phyloP scores from a whole-genome alignment of 768 basidiomycete species.

The Leccinum broughii region DNA sequence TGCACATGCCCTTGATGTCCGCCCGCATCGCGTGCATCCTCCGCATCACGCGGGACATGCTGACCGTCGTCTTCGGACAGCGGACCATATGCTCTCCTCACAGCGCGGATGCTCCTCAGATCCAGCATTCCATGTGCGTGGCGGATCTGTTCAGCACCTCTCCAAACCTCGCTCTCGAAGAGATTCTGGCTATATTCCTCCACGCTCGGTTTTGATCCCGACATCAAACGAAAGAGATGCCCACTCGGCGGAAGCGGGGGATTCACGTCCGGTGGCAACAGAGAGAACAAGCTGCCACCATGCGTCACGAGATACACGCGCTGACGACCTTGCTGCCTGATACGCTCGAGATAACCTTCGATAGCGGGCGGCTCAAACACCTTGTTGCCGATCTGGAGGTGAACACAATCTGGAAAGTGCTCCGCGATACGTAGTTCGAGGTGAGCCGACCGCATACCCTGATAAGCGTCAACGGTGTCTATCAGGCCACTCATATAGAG shows the following conservation, averaged over 20 bases:
- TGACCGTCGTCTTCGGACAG: constrained; percentile 31
- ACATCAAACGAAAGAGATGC: constrained; percentile 33
- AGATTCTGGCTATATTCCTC: constrained; percentile 36
- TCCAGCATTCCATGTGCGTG: constrained; percentile 70
- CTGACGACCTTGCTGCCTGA: constrained; percentile 58
- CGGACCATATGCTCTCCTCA: constrained; percentile 53
- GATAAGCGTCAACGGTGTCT: background rate
- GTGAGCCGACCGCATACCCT: constrained; percentile 46
- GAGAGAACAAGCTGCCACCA: constrained; percentile 68
- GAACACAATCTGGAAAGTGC: constrained; percentile 57
- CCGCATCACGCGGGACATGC: constrained; percentile 27
- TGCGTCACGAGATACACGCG: constrained; percentile 71
- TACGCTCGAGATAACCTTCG: constrained; percentile 83
- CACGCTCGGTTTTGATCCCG: constrained; percentile 28
- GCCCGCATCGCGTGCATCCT: constrained; percentile 65
- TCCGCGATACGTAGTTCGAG: constrained; percentile 76
- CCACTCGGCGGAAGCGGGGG: constrained; percentile 71
- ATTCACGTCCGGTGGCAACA: constrained; percentile 51
- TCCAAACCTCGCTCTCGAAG: constrained; percentile 53
- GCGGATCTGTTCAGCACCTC: constrained; percentile 65
- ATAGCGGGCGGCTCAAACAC: constrained; percentile 77
- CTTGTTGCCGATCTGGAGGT: constrained; percentile 39
- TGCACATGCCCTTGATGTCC: constrained; percentile 55
- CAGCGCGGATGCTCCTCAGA: constrained; percentile 62
- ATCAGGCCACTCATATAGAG: constrained; percentile 15